Conservation (phyloP, 2,329 filamentous ascomycete genomes). For the Penicillium sp. region DNA sequence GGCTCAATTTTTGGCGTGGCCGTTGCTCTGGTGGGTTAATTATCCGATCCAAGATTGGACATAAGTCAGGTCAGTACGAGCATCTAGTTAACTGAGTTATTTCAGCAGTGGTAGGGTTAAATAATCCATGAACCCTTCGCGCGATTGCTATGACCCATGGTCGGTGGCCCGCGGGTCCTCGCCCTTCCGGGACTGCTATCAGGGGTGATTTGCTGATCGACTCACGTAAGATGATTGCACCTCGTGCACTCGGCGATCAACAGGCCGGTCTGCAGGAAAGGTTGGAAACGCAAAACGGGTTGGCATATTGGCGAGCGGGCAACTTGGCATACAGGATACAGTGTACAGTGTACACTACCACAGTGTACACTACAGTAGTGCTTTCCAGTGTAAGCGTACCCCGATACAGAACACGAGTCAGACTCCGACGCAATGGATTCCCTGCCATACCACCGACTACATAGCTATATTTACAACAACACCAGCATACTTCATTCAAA, state of each 20-base stretch:
- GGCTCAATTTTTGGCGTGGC: not conserved
- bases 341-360: too few species aligned
- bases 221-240: constrained; percentile 25
- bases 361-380: too few species aligned
- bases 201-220: constrained; percentile 18
- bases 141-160: not conserved
- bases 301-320: not conserved
- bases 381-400: too few species aligned
- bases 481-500: not conserved
- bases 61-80: too few species aligned
- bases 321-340: not conserved
- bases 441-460: not conserved
- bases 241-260: constrained; percentile 16
- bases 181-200: not conserved
- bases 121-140: not conserved
- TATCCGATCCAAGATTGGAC: too few species aligned
- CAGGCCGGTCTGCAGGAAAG: not conserved
- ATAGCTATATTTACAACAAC: not conserved
- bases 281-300: not conserved
- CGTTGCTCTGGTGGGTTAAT: too few species aligned
- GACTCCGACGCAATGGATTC: too few species aligned
- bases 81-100: too few species aligned
- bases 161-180: not conserved
- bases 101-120: not conserved
- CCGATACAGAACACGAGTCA: too few species aligned